Percentiles rank a stretch among this genome's conserved stretches.
phyloP scores from a whole-genome alignment of 768 basidiomycete genomes.

The Artomyces pyxidatus region DNA sequence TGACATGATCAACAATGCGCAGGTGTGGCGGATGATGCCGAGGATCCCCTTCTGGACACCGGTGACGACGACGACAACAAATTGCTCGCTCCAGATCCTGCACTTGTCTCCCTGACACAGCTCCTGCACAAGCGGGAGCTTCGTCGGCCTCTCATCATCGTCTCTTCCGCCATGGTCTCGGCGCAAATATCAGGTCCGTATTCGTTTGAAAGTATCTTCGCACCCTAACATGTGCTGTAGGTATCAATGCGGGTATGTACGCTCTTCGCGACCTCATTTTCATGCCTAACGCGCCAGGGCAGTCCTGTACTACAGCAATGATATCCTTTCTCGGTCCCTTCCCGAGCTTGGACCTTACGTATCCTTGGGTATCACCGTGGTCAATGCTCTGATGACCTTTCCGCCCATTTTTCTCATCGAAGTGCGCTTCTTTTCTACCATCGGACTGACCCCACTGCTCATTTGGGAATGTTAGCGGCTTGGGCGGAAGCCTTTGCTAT shows the following conservation, averaged over 20 bases:
- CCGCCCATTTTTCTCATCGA: slow-evolving; percentile 85
- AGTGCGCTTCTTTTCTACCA: slow-evolving; percentile 32
- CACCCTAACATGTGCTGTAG: slow-evolving; percentile 26
- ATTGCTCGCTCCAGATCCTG: slow-evolving; percentile 2
- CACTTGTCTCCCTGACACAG: slow-evolving; percentile 42
- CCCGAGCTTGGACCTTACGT: slow-evolving; percentile 76
- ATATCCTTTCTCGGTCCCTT: slow-evolving; percentile 73
- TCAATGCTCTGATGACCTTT: slow-evolving; percentile 79
- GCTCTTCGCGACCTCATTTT: background rate
- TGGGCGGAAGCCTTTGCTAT: slow-evolving; percentile 65
- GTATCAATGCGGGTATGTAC: slow-evolving; percentile 62
- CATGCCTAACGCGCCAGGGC: slow-evolving; percentile 1
- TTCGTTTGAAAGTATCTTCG: background rate
- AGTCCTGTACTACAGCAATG: slow-evolving; percentile 90
- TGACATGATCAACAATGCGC: slow-evolving; percentile 20
- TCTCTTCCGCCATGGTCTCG: slow-evolving; percentile 63
- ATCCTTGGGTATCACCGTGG: slow-evolving; percentile 74
- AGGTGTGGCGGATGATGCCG: slow-evolving; percentile 2
- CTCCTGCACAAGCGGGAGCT: slow-evolving; percentile 44
- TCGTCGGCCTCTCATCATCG: slow-evolving; percentile 52
- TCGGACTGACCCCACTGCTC: too few species aligned
- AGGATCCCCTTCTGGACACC: slow-evolving; percentile 17
- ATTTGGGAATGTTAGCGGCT: slow-evolving; percentile 39
- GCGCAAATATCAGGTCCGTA: slow-evolving; percentile 65
- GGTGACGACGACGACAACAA: slow-evolving; percentile 19